Base-by-base conservation (phyloP, 2,329 filamentous ascomycete species). In the Fusarium sp. region DNA sequence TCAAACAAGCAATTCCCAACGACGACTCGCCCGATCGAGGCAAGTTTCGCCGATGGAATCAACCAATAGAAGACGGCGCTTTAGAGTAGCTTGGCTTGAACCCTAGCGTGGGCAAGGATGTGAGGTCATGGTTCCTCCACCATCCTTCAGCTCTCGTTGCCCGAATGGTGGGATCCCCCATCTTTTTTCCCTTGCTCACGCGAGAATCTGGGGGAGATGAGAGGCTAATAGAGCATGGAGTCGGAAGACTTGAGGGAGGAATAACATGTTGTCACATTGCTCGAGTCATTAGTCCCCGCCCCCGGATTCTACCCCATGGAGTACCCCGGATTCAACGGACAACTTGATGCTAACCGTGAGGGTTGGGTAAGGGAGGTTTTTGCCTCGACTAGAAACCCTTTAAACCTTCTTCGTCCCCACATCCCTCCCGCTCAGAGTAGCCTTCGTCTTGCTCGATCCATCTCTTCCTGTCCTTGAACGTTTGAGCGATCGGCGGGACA, bases 111-210 rank as follows among this genome's bases (percentile, higher is more conserved):
- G 8, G 20, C 20, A 36, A 29, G 36, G 29, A 52, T 35, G 29
- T 52, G 42, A 62, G 59, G 42, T 52, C 59, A 62, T 36, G 59
- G 57, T 14, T 60, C 52, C 31, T 52, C 45, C 27, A 52, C 25
- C 25, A 14, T 58, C 16, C n/a, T 27, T 42, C 36, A 60, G 57
- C 25, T 60, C 14, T 29, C 16, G 40, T 58, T 29, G 11, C 16
- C 3, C 14, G 6, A 35, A 58, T 58, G 33, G 31, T 33, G 3
- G 6, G 4, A 52, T 10, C 14, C 45, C 9, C 25, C 47, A 18
- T n/a, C 25, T 6, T 6, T 42, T 52, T 29, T 52, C 7, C 27
- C 27, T 29, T 52, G 10, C 47, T 52, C 27, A 31, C 47, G 18
- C 47, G 47, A 50, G 45, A 31, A 10, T 31, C 47, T 20, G 47